phyloP scores from a whole-genome alignment of 768 basidiomycete species.

The Mycena indigotica region DNA sequence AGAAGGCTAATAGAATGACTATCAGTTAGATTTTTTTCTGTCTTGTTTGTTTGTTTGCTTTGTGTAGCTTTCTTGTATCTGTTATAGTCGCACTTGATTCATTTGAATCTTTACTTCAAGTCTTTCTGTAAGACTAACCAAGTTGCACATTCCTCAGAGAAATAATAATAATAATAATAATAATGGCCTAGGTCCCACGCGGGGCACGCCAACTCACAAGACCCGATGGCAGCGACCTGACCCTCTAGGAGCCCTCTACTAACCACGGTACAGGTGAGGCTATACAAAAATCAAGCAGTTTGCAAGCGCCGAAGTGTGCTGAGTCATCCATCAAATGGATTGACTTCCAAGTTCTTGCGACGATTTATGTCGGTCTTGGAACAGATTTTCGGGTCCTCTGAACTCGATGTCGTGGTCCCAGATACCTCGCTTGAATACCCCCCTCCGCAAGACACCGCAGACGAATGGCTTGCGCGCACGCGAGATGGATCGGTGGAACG shows the following conservation, averaged over 20 bases:
- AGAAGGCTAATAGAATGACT: constrained; percentile 3
- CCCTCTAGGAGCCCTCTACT: no score
- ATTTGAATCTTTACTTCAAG: not conserved
- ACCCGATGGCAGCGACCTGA: no score
- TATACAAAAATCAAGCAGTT: no score
- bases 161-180: no score
- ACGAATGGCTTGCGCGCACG: constrained; percentile 59
- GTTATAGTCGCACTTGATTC: no score
- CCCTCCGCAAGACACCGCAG: constrained; percentile 38
- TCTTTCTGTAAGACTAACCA: no score
- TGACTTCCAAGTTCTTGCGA: not conserved
- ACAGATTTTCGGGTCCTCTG: constrained; percentile 59
- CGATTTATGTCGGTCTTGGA: constrained; percentile 51
- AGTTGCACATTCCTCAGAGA: no score
- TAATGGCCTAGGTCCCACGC: no score
- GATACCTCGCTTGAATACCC: constrained; percentile 67
- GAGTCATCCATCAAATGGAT: not conserved
- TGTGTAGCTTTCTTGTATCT: no score
- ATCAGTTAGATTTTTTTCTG: not conserved
- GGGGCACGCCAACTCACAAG: no score
- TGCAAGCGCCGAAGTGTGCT: not conserved
- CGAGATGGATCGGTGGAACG: constrained; percentile 49
- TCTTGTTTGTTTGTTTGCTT: no score
- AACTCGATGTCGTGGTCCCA: constrained; percentile 65
- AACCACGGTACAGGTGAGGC: no score